Evolutionary conservation across 2,329 filamentous ascomycete species (phyloP).

Genomic region (Colletotrichum nymphaeae): DNA sequence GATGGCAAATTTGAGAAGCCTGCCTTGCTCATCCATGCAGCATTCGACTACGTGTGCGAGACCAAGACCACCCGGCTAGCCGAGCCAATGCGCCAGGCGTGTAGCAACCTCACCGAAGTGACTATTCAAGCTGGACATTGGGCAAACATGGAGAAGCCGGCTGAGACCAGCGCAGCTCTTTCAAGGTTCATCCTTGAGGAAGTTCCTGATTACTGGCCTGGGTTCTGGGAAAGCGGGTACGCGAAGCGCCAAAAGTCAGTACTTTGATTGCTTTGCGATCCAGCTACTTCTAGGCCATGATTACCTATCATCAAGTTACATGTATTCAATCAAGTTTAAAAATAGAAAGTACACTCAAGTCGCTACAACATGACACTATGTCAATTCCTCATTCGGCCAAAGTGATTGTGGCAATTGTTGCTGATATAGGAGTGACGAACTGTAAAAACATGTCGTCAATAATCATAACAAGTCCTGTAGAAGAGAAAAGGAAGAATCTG

Average conservation of each 20-base stretch:
- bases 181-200: conserved; percentile 40
- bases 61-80: conserved; percentile 46
- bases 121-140: conserved; percentile 49
- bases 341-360: too few relatives aligned
- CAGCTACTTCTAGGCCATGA: too few relatives aligned
- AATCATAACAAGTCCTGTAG: too few relatives aligned
- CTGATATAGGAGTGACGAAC: too few relatives aligned
- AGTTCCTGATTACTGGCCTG: conserved; percentile 30
- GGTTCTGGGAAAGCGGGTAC: conserved; percentile 22
- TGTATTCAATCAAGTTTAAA: too few relatives aligned
- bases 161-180: conserved; percentile 41
- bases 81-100: conserved; percentile 47
- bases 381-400: too few relatives aligned
- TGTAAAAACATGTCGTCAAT: too few relatives aligned
- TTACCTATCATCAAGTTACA: too few relatives aligned
- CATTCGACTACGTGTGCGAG: conserved; percentile 51
- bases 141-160: conserved; percentile 44
- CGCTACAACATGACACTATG: too few relatives aligned
- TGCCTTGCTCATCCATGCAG: conserved; percentile 47
- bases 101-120: conserved; percentile 51
- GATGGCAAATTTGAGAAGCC: conserved; percentile 49
- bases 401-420: too few relatives aligned
- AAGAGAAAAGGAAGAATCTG: too few relatives aligned
- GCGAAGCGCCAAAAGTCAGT: background rate
- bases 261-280: background rate